Percentiles rank a stretch among this genome's conserved stretches.
Evolutionary conservation across 73 alveolate genomes (phyloP).

Genomic region (Paramecium caudatum): DNA sequence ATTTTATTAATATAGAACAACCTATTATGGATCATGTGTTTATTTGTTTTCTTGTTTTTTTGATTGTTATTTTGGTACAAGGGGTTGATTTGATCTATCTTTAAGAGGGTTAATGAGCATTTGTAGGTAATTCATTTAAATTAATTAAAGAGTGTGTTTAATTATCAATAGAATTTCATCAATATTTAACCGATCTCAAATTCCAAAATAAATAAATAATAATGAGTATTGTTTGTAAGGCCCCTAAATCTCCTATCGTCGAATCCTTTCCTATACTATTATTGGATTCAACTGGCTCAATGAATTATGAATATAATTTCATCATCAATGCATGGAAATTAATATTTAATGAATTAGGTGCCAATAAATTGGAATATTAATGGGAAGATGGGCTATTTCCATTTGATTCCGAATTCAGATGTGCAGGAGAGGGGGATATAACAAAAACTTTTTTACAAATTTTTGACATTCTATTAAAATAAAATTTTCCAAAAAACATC

Average conservation of each 20-base stretch:
- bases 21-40: slow-evolving; percentile 45
- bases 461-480: not conserved
- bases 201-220: too few species aligned
- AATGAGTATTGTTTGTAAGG: too few species aligned
- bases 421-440: slow-evolving; percentile 11
- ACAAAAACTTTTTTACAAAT: not conserved
- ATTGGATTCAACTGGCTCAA: slow-evolving; percentile 23
- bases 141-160: too few species aligned
- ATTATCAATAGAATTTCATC: too few species aligned
- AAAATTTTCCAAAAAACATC: not conserved
- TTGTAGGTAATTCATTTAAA: too few species aligned
- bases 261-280: too few species aligned
- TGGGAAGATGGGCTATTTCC: not conserved
- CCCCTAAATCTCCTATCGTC: too few species aligned
- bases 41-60: slow-evolving; percentile 26
- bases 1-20: not conserved
- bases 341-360: not conserved
- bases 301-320: not conserved
- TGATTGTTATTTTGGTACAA: too few species aligned
- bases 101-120: too few species aligned
- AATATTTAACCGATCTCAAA: too few species aligned
- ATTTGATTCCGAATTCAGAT: not conserved
- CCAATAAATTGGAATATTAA: not conserved
- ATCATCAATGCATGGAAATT: not conserved
- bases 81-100: too few species aligned